These are phyloP conservation scores for Alternaria hordeiaustralica DNA, from an alignment of 2,329 filamentous ascomycete genomes.

Conservation along the genomic window DNA sequence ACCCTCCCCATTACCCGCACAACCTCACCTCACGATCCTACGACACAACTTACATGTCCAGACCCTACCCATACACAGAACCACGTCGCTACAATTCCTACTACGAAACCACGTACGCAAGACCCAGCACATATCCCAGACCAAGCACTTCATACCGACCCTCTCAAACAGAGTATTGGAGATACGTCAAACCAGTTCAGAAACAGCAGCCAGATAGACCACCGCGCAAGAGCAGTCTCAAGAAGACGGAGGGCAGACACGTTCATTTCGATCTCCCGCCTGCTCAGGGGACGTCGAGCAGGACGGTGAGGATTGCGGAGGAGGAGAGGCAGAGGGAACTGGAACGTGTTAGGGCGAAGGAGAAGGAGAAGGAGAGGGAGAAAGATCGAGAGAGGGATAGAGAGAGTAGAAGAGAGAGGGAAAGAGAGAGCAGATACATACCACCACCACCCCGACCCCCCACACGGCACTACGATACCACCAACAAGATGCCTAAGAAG, in stretches of 20 bases:
- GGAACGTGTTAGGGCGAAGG: not conserved
- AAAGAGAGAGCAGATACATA: not conserved
- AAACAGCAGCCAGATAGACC: not conserved
- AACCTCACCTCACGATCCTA: not conserved
- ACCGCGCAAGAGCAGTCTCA: not conserved
- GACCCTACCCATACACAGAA: not conserved
- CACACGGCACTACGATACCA: not conserved
- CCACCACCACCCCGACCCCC: not conserved
- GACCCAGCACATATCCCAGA: not conserved
- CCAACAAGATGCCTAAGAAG: not conserved
- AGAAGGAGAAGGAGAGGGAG: not conserved
- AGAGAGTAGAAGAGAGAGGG: not conserved
- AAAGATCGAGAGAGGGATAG: not conserved
- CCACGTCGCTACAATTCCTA: conserved; percentile 2
- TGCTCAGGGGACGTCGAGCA: not conserved
- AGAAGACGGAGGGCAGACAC: conserved; percentile 8
- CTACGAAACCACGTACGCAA: not conserved
- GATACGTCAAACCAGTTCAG: not conserved
- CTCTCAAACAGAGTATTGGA: not conserved
- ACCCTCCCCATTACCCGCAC: not conserved
- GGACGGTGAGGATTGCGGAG: not conserved
- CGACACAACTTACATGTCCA: conserved; percentile 3
- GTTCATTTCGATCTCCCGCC: conserved; percentile 5
- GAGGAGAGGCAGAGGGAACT: not conserved
- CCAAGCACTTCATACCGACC: not conserved